Conservation (phyloP, 2,329 filamentous ascomycete species). For the Aureobasidium uvarum region DNA sequence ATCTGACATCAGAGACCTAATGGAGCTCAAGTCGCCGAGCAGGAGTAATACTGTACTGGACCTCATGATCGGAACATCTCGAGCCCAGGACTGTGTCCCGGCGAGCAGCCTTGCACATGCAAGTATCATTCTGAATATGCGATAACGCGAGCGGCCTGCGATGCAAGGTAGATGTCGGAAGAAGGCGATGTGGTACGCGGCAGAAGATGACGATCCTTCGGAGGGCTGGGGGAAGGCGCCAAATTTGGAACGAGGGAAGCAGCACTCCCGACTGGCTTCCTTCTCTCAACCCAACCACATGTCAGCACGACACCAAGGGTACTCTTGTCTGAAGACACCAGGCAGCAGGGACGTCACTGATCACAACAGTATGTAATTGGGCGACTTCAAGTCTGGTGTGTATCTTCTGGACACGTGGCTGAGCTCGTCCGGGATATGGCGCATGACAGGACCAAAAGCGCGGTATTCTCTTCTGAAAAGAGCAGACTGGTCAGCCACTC, state of each 20-base stretch:
- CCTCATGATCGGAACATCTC: background rate
- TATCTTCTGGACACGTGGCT: background rate
- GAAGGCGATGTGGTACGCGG: background rate
- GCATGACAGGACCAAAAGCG: background rate
- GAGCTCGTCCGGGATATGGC: background rate
- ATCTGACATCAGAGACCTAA: constrained; percentile 23
- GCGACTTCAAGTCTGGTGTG: background rate
- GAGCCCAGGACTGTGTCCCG: background rate
- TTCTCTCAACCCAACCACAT: background rate
- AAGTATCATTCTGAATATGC: background rate
- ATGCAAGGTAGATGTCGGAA: constrained; percentile 16
- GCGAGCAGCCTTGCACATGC: background rate
- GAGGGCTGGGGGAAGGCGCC: background rate
- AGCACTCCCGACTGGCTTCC: background rate
- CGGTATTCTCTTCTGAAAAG: background rate
- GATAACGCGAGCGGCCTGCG: background rate
- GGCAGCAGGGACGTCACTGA: background rate
- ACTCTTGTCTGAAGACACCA: background rate
- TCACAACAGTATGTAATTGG: background rate
- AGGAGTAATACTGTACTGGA: background rate
- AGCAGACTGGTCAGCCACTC: background rate
- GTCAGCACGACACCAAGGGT: background rate
- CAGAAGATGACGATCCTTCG: background rate
- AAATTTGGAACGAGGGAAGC: constrained; percentile 7
- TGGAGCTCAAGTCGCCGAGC: background rate